A percentile compares a stretch with the other conserved stretches of the same genome.
phyloP scores from a whole-genome alignment of 2,329 filamentous ascomycete species.

The Aspergillus unguis region DNA sequence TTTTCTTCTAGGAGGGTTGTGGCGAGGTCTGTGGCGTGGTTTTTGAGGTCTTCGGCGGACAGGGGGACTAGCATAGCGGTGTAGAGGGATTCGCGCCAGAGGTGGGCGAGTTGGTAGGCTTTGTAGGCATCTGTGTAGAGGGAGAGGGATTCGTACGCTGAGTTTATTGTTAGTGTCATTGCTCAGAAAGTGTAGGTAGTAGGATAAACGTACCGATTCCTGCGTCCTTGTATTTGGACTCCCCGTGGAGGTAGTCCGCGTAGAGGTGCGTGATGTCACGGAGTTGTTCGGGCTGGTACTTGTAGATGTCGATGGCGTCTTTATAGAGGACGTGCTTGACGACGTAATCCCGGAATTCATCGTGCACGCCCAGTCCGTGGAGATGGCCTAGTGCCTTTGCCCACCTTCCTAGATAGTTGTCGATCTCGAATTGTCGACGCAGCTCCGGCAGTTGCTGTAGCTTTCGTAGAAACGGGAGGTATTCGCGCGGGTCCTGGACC shows the following conservation, averaged over 20 bases:
- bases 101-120: constrained; percentile 78
- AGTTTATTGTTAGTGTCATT: neutral
- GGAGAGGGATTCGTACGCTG: constrained; percentile 77
- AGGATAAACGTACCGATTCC: constrained; percentile 55
- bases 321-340: constrained; percentile 77
- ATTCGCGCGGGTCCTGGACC: constrained; percentile 75
- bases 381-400: constrained; percentile 76
- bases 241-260: constrained; percentile 70
- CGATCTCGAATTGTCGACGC: constrained; percentile 77
- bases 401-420: constrained; percentile 76
- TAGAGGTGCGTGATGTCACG: constrained; percentile 71
- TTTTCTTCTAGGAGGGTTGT: constrained; percentile 72
- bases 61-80: constrained; percentile 68
- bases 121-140: constrained; percentile 72
- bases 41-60: constrained; percentile 56
- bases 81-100: constrained; percentile 89
- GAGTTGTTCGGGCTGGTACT: constrained; percentile 70
- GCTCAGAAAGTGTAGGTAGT: neutral
- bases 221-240: constrained; percentile 78
- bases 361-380: constrained; percentile 68
- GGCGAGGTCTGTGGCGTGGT: constrained; percentile 70
- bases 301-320: constrained; percentile 73
- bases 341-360: constrained; percentile 74
- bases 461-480: constrained; percentile 87
- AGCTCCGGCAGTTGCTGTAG: constrained; percentile 70